Base-by-base conservation (phyloP, 2,329 filamentous ascomycete species). In the Neofusicoccum laricinum region DNA sequence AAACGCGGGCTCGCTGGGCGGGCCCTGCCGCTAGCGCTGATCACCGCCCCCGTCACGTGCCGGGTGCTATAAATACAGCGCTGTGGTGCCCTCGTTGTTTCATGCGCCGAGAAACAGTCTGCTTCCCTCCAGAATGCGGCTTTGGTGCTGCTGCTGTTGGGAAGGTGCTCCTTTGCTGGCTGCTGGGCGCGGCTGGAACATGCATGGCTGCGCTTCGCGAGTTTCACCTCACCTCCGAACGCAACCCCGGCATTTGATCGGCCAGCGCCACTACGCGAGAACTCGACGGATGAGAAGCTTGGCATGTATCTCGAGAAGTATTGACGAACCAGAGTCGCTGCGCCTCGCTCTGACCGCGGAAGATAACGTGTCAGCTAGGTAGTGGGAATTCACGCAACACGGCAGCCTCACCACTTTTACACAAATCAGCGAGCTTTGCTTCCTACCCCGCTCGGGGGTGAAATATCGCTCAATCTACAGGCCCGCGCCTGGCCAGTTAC, bases 1-100 rank as follows among this genome's bases (percentile, higher is more conserved):
- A 45, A 58, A 58, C 53, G 15, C 53, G 36, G 50, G 50, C 32
- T 40, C 34, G 30, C 50, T 53, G 34, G 34, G 53, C 53, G 53
- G 53, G 53, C 53, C 53, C 34, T 58, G 53, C 53, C 53, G 53
- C 40, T 58, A 58, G 53, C 53, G 53, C 53, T 45, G 40, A 58
- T 58, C 53, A 17, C 36, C 21, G 17, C 17, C 34, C 53, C 5
- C 10, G 17, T 55, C 51, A 55, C 34, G 51, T 55, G 51, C 4
- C 6, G 1, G 5, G 6, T 43, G 38, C 53, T 58, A 58, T 45
- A 43, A 58, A 58, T 58, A 58, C 21, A 30, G 41, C 15, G 14
- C n/a, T n/a, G n/a, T n/a, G n/a, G n/a, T n/a, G n/a, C n/a, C 19
- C 8, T 12, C 12, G 34, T 41, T 19, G 51, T 41, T 41, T 21